These are phyloP conservation scores for Colletotrichum spinosum DNA, from an alignment of 2,329 filamentous ascomycete species.

Conservation along the genomic window DNA sequence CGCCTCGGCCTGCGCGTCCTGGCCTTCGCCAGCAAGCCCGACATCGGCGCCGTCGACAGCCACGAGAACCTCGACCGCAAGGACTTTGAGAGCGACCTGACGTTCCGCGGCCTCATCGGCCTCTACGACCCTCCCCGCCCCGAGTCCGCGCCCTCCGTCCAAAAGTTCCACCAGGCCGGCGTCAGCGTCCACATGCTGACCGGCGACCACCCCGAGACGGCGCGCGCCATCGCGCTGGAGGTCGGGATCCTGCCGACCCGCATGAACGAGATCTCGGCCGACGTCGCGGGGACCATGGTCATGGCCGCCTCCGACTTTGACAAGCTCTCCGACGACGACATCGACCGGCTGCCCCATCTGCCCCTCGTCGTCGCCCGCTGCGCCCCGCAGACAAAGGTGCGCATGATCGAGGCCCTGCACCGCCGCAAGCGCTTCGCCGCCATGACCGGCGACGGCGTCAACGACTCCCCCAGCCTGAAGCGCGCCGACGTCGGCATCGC, in stretches of 20 bases:
- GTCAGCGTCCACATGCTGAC: constrained; percentile 78
- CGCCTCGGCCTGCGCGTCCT: constrained; percentile 77
- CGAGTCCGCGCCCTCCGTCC: constrained; percentile 71
- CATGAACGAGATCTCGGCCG: constrained; percentile 62
- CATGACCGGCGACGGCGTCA: constrained; percentile 80
- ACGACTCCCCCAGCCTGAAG: constrained; percentile 76
- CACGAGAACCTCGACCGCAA: constrained; percentile 62
- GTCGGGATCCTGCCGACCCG: constrained; percentile 70
- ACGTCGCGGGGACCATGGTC: constrained; percentile 70
- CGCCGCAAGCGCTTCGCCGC: constrained; percentile 73
- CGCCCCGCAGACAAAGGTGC: constrained; percentile 75
- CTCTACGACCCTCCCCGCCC: constrained; percentile 79
- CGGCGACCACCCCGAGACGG: constrained; percentile 75
- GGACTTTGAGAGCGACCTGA: constrained; percentile 69
- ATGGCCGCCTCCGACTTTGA: constrained; percentile 78
- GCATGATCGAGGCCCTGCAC: constrained; percentile 78
- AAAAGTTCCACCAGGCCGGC: constrained; percentile 69
- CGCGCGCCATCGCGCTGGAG: constrained; percentile 71
- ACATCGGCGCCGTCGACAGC: constrained; percentile 49
- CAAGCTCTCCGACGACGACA: constrained; percentile 70
- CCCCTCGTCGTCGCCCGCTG: constrained; percentile 76
- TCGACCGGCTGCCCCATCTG: constrained; percentile 70
- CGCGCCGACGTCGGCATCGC: constrained; percentile 77
- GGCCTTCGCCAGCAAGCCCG: constrained; percentile 67
- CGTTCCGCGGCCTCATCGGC: constrained; percentile 76